These are phyloP conservation scores for Filosporella fistucella DNA, from an alignment of 495 filamentous ascomycete genomes.

Conservation along the genomic window DNA sequence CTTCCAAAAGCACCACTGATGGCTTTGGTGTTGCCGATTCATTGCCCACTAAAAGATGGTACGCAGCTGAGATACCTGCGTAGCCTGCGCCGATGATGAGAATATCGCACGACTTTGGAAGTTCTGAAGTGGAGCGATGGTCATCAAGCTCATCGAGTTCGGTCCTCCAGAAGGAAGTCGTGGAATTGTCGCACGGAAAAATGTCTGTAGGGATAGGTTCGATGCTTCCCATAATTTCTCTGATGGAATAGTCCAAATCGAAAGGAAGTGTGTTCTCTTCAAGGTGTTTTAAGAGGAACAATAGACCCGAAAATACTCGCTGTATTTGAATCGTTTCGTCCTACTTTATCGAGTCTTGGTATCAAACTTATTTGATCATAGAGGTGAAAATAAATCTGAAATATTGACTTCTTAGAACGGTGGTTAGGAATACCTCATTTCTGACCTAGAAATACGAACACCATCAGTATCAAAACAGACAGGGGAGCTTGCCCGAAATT, in stretches of 20 bases:
- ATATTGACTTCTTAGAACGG: too few species aligned
- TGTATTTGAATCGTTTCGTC: too few species aligned
- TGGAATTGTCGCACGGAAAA: conserved; percentile 52
- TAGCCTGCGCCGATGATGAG: conserved; percentile 69
- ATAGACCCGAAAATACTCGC: too few species aligned
- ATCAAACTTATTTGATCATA: too few species aligned
- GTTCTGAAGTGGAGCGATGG: conserved; percentile 41
- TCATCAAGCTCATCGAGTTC: conserved; percentile 53
- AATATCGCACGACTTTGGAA: conserved; percentile 47
- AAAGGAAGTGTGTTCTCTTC: too few species aligned
- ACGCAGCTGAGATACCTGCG: conserved; percentile 57
- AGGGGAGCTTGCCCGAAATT: too few species aligned
- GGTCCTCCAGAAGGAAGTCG: conserved; percentile 65
- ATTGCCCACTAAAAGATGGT: conserved; percentile 41
- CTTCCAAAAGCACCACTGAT: conserved; percentile 45
- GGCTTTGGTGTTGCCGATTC: conserved; percentile 1
- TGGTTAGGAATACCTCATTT: too few species aligned
- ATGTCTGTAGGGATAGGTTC: conserved; percentile 24
- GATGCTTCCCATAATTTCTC: conserved; percentile 35
- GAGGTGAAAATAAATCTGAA: too few species aligned
- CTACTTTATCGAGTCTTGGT: too few species aligned
- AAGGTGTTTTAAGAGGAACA: too few species aligned
- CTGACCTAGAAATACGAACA: too few species aligned
- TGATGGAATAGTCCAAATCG: not conserved
- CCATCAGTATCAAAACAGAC: too few species aligned